phyloP scores from a whole-genome alignment of 768 basidiomycete species.

The Pisolithus albus region DNA sequence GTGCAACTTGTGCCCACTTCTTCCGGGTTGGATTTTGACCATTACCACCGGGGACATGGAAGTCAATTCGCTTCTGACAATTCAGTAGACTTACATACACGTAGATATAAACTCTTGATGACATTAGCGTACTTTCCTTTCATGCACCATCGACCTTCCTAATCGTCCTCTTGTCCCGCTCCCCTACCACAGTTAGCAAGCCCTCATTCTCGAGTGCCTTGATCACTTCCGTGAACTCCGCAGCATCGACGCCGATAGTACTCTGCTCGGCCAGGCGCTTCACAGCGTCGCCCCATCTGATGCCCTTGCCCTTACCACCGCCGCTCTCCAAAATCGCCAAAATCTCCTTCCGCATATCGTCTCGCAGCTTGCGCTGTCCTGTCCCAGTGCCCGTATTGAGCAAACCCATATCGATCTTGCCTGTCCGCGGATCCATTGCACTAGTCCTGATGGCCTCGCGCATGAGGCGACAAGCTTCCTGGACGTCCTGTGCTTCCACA shows the following conservation, averaged over 20 bases:
- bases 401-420: slow-evolving; percentile 95
- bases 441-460: slow-evolving; percentile 91
- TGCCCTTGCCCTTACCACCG: slow-evolving; percentile 47
- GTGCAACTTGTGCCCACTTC: no score
- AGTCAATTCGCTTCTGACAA: no score
- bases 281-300: slow-evolving; percentile 80
- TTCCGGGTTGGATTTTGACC: no score
- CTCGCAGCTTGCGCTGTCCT: slow-evolving; percentile 77
- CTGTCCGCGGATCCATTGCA: slow-evolving; percentile 93
- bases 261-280: slow-evolving; percentile 78
- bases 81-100: background rate
- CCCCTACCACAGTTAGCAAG: slow-evolving; percentile 76
- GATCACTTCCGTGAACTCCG: slow-evolving; percentile 79
- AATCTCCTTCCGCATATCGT: slow-evolving; percentile 86
- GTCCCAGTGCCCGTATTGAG: slow-evolving; percentile 89
- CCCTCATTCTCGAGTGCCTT: slow-evolving; percentile 81
- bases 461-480: slow-evolving; percentile 92
- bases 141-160: slow-evolving; percentile 49
- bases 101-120: background rate
- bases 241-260: slow-evolving; percentile 66
- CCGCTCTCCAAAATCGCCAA: slow-evolving; percentile 51
- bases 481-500: slow-evolving; percentile 82
- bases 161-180: slow-evolving; percentile 80
- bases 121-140: background rate
- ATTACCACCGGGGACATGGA: no score